Base-by-base conservation (phyloP, 768 basidiomycete species). In the Tephrocybe sp. region DNA sequence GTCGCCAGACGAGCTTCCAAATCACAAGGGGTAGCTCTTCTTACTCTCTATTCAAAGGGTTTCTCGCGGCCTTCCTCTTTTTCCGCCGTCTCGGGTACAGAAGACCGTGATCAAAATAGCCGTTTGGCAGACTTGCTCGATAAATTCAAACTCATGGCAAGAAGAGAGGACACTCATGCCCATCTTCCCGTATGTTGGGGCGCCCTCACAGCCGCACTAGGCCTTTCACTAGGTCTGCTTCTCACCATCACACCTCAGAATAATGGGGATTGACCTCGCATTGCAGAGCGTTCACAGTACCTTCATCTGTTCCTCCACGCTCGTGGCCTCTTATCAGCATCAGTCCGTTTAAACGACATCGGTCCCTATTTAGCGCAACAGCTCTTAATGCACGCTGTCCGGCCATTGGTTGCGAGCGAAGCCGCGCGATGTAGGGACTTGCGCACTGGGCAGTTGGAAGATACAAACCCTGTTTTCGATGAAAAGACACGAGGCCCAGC, bases 141-240 rank as follows among this genome's bases (percentile, higher is more conserved):
- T 26, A 68, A 68, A 38, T 81, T 90, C 62, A 96, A 95, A 70
- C 67, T 81, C 34, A 69, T 71, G 39, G 78, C 90, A 2, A 77
- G 93, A 49, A 72, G 71, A 25, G 88, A 85, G 44, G 79, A 80
- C 28, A 76, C 79, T 0, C 78, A 74, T 23, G 96, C 93, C 0
- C 96, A 99, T 70, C 76, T 97, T 37, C 91, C 93, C 0, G 72
- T 92, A 14, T 96, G 92, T 67, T 99, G 93, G 88, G 97, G 90
- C 2, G 75, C 90, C 1, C 69, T 99, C 46, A 88, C 88, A 1
- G 86, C 83, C 18, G 84, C 86, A 1, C 77, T 98, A 12, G 86
- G 83, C 6, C 68, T 94, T 32, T 77, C 83, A 9, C 66, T 88
- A 56, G 86, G 95, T 93, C 8, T 4, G 51, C 59, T 46, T n/a